A percentile compares a stretch with the other conserved stretches of the same genome.
phyloP scores from a whole-genome alignment of 805 yeast species.

The Wickerhamomyces kurtzmanii region DNA sequence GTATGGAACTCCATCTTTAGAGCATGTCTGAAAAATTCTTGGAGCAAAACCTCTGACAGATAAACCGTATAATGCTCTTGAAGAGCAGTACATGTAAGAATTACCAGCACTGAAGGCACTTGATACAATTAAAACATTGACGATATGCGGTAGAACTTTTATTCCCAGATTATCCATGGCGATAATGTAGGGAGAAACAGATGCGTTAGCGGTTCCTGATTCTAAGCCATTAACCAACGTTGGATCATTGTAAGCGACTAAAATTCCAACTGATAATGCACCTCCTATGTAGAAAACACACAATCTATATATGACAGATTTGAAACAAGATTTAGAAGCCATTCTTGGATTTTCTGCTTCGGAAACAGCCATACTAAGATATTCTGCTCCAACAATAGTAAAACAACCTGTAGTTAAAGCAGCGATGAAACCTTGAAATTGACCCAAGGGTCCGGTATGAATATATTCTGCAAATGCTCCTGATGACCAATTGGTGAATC shows the following conservation, averaged over 20 bases:
- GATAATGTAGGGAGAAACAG: slow-evolving; percentile 47
- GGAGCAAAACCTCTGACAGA: slow-evolving; percentile 55
- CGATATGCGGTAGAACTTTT: slow-evolving; percentile 38
- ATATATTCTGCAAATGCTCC: slow-evolving; percentile 47
- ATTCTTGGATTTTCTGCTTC: slow-evolving; percentile 67
- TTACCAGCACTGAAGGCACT: slow-evolving; percentile 50
- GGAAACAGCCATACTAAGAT: slow-evolving; percentile 74
- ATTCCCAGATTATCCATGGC: slow-evolving; percentile 43
- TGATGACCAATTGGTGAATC: slow-evolving; percentile 47
- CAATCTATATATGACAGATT: slow-evolving; percentile 57
- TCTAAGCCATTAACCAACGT: slow-evolving; percentile 33
- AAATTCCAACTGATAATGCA: slow-evolving; percentile 57
- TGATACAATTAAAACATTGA: slow-evolving; percentile 41
- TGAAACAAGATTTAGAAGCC: slow-evolving; percentile 65
- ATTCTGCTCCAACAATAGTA: slow-evolving; percentile 80
- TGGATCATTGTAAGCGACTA: slow-evolving; percentile 54
- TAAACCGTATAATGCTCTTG: slow-evolving; percentile 46
- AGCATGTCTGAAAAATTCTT: slow-evolving; percentile 45
- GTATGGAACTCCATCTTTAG: slow-evolving; percentile 62
- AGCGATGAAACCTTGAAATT: slow-evolving; percentile 63
- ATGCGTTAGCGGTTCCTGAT: slow-evolving; percentile 31
- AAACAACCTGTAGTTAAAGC: slow-evolving; percentile 65
- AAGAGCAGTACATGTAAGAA: slow-evolving; percentile 51
- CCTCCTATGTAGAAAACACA: slow-evolving; percentile 56
- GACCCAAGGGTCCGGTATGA: slow-evolving; percentile 47